Base-by-base conservation (phyloP, 345 rosid species). In the Pugionium cornutum region DNA sequence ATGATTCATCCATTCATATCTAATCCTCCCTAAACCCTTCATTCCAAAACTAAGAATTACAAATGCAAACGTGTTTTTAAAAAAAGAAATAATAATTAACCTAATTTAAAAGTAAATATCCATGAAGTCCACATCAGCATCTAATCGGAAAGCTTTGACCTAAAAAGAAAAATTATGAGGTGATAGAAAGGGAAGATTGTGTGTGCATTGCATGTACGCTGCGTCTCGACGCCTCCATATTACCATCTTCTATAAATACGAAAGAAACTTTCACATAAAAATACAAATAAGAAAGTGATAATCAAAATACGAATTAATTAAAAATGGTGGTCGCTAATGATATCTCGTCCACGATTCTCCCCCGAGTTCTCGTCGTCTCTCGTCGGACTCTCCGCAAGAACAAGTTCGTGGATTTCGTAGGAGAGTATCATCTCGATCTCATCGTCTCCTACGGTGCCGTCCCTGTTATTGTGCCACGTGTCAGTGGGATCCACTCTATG, bases 371-470 rank as follows among this genome's bases (percentile, higher is more conserved):
- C 31, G 79, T 86, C 47, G 84, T 86, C 75, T 82, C 91, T 55
- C 73, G 85, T 35, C 70, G 83, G 18, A 78, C 81, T 18, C 70
- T 83, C 66, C 86, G 85, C 26, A 82, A 83, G 73, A 83, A 83
- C 65, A 83, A 83, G 75, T 80, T 65, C 39, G 87, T 82, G 0
- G 84, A 86, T 69, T 86, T 83, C 26, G 91, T 83, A 2, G 86
- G 92, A 39, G 88, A 86, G 42, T 86, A 86, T 76, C 92, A 84
- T 65, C 78, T 86, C 29, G 92, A 84, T 66, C 86, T 83, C 26
- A 80, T 81, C 39, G 88, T 84, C n/a, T 56, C 82, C 4, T 53
- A 74, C 45, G 84, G 87, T 0, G 89, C 88, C 2, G 83, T 84
- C 4, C 92, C 87, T 3, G 83, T 86, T 31, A 86, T 86, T 2